Conservation (phyloP, 768 basidiomycete species). For the Kwoniella sp. region DNA sequence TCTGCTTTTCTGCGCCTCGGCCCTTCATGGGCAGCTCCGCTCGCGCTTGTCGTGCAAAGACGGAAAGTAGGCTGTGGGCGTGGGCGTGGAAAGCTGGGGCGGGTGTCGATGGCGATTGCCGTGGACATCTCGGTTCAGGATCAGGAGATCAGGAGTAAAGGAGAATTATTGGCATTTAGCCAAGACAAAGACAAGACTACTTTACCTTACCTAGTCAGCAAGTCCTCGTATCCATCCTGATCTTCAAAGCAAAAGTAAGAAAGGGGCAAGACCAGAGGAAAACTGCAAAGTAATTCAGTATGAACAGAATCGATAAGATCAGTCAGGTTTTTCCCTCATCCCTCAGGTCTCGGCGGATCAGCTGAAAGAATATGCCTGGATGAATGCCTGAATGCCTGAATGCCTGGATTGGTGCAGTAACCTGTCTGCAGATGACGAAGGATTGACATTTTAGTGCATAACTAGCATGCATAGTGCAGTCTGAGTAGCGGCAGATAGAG, state of each 20-base stretch:
- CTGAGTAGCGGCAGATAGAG: neutral
- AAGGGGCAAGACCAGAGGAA: neutral
- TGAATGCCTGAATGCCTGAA: too few relatives aligned
- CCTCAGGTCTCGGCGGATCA: neutral
- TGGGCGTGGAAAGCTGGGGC: too few relatives aligned
- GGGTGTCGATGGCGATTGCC: too few relatives aligned
- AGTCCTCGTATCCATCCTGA: neutral
- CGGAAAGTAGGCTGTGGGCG: too few relatives aligned
- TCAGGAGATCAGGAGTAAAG: neutral
- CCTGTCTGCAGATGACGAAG: neutral
- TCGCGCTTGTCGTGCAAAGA: too few relatives aligned
- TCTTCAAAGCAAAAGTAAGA: neutral
- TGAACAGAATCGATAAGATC: neutral
- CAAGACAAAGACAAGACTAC: neutral
- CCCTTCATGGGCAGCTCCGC: too few relatives aligned
- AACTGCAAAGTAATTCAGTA: neutral
- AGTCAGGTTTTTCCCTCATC: neutral
- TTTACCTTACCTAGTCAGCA: too few relatives aligned
- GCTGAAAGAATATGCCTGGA: neutral
- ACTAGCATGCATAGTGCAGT: neutral
- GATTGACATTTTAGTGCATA: neutral
- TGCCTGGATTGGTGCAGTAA: too few relatives aligned
- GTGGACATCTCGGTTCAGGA: too few relatives aligned
- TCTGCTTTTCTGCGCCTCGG: neutral
- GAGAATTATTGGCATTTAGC: neutral